Evolutionary conservation across 371 early-diverging fungal genomes (phyloP).

Genomic region (Blakeslea trispora): DNA sequence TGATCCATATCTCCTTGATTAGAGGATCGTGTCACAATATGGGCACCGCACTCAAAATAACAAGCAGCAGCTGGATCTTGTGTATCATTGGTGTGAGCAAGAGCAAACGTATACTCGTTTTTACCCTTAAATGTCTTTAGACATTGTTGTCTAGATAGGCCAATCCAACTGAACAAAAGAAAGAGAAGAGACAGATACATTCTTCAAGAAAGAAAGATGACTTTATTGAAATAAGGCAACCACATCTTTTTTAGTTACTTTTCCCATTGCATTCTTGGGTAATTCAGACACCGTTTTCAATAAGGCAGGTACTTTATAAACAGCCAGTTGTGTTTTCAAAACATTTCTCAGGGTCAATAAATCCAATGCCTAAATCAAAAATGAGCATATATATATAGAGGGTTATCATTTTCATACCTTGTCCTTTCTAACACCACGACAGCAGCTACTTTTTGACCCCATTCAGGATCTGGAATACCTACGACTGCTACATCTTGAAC

Average conservation of each 20-base stretch:
- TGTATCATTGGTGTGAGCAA: constrained; percentile 13
- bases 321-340: constrained; percentile 63
- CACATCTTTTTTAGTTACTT: constrained; percentile 83
- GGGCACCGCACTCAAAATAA: constrained; percentile 27
- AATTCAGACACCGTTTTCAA: constrained; percentile 54
- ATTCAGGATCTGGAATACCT: constrained; percentile 73
- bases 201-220: constrained; percentile 1
- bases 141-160: constrained; percentile 8
- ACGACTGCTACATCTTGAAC: constrained; percentile 77
- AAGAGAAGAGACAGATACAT: constrained; percentile 9
- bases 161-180: neutral
- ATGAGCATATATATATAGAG: neutral
- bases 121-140: constrained; percentile 7
- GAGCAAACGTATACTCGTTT: constrained; percentile 23
- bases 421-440: constrained; percentile 51
- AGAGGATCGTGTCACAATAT: constrained; percentile 18
- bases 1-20: constrained; percentile 16
- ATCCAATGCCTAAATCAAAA: constrained; percentile 34
- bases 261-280: constrained; percentile 89
- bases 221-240: constrained; percentile 41
- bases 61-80: constrained; percentile 20
- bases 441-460: constrained; percentile 80
- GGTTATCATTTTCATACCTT: constrained; percentile 20
- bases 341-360: constrained; percentile 50
- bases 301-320: constrained; percentile 73